Base-by-base conservation (phyloP, 495 filamentous ascomycete genomes). In the Evernia prunastri region DNA sequence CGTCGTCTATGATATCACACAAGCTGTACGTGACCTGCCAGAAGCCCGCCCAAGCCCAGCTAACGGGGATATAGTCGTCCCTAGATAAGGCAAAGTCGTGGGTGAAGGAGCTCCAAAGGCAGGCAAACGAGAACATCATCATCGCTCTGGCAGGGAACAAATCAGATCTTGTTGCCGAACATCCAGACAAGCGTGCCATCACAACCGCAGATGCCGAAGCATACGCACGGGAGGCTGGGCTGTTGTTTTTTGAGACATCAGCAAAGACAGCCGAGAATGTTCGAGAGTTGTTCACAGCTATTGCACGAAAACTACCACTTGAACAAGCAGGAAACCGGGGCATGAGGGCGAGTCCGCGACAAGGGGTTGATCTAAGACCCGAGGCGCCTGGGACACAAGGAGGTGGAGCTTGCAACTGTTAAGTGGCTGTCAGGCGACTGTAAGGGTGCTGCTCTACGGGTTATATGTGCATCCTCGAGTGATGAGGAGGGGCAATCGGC, bases 111-210 rank as follows among this genome's bases (percentile, higher is more conserved):
- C 85, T 98, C 42, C 95, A 98, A 77, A 85, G 94, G 65, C 94
- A 98, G 80, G 95, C 95, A 47, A 97, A 97, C 78, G 94, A 97
- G 78, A 97, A 97, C 76, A 97, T 98, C 75, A 91, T 98, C 71
- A 98, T 98, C 74, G 94, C 94, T 36, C 84, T 98, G 31, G 94
- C 95, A 36, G 94, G 94, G 54, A 98, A 98, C 82, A 98, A 98
- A 79, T 77, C 96, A 66, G 94, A 98, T 83, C 79, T 98, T 66
- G 94, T 96, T 57, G 87, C 84, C 58, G 90, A 91, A 69, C 86
- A 87, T 66, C 92, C 93, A 31, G 90, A 94, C 73, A 97, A 97
- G 84, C 87, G 94, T 69, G 95, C 92, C 5, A 92, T 98, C 61
- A 72, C 84, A 40, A 88, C 90, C 12, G 86, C 87, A 40, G 95